Evolutionary conservation across 306 rosid genomes (phyloP).

Genomic region (Arachis hypogaea): DNA sequence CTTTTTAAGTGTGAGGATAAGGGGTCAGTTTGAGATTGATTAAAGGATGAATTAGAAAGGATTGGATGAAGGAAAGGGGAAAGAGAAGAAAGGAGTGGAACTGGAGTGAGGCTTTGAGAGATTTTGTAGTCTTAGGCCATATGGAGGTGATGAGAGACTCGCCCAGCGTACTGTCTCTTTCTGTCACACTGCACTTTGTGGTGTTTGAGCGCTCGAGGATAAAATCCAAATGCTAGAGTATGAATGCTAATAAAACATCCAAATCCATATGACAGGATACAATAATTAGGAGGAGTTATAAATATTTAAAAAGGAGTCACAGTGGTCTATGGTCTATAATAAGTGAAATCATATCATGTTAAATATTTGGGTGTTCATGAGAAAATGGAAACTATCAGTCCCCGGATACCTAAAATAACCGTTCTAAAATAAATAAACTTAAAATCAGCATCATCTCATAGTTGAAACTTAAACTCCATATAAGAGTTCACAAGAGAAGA

Average conservation of each 20-base stretch:
- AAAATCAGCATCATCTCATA: too few relatives aligned
- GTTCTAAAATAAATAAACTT: too few relatives aligned
- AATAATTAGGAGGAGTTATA: neutral
- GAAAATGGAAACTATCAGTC: too few relatives aligned
- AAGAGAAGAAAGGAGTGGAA: too few relatives aligned
- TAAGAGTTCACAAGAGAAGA: too few relatives aligned
- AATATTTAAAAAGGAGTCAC: too few relatives aligned
- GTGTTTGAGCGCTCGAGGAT: neutral
- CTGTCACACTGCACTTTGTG: neutral
- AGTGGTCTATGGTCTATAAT: too few relatives aligned
- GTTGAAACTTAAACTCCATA: too few relatives aligned
- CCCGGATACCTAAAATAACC: too few relatives aligned
- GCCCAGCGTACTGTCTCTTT: too few relatives aligned
- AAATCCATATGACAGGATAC: neutral
- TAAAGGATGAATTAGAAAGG: neutral
- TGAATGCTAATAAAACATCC: neutral
- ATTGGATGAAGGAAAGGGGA: neutral
- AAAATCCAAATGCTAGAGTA: neutral
- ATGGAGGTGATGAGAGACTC: neutral
- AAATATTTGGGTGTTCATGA: too few relatives aligned
- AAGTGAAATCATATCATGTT: too few relatives aligned
- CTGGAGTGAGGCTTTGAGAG: neutral
- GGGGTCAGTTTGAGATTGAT: neutral
- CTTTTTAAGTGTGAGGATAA: neutral
- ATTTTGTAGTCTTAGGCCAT: neutral